Evolutionary conservation across 306 rosid genomes (phyloP), one percentile per base, ranked within the genome.

Genomic region (Fragaria vesca): DNA sequence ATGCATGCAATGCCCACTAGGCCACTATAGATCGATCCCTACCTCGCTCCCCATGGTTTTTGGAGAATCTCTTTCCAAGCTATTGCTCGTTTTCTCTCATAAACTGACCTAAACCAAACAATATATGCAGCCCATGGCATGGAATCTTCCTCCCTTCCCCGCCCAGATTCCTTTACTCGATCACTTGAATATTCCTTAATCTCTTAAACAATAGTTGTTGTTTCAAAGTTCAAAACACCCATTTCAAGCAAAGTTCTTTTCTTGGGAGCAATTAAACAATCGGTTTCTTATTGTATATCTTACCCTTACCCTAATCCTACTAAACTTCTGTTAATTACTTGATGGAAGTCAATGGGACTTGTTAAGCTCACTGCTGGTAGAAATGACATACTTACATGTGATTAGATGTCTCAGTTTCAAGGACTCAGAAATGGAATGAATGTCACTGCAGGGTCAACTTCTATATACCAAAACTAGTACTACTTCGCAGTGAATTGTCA

Each of bases 31-130:
- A 57, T 42, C 40, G 76, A 66, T 63, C 72, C 21, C 18, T 28
- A 6, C 2, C 69, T 63, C 9, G 43, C 21, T 32, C 68, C 73
- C 48, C 72, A 78, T 66, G 61, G 71, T 18, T 63, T 79, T 77
- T 36, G 87, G 84, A 78, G 86, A 70, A 80, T 76, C 83, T 80
- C 42, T 80, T 68, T 80, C 76, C 36, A 52, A 45, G 15, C 62
- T 21, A 40, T n/a, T 71, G 73, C 51, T 55, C 40, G 51, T 32
- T 54, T 66, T 36, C 57, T 76, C 10, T n/a, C 32, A 13, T n/a
- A 15, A 18, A 72, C 6, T 57, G 30, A 66, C 60, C 79, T 77
- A 74, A 48, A 76, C 65, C 71, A 71, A 69, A 73, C 66, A 32
- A 38, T 24, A 24, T 24, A 24, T 36, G n/a, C 48, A 46, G 36